Base-by-base conservation (phyloP, 2,329 filamentous ascomycete species). In the Tolypocladium inflatum region DNA sequence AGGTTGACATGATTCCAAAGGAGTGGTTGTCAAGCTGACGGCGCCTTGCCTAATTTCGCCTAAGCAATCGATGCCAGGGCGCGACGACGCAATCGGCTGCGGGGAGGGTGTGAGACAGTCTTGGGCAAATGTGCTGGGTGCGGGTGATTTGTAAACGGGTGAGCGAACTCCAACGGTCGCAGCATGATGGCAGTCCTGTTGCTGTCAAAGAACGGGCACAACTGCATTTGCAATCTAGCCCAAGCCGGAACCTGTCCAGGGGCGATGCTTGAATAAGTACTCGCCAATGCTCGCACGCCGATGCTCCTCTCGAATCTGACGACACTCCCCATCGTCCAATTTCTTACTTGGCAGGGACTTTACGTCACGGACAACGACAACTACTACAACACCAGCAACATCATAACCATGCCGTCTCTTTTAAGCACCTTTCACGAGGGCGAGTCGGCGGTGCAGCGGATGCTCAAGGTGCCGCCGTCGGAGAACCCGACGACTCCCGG, bases 401-500 rank as follows among this genome's bases (percentile, higher is more conserved):
- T 5, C n/a, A 50, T 51, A 55, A 65, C 42, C 5, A 71, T 72
- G 69, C 67, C 68, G 3, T 66, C 66, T 19, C 62, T 60, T 7
- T 61, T 65, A 33, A 66, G 65, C 23, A 63, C 63, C 52, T 91
- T 82, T 77, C 85, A 89, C 70, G 70, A 79, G 11, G 89, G 89
- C 64, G 89, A 93, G 71, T 66, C 76, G 48, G 77, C 79, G 54
- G 82, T 93, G 71, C 88, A 88, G 58, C 69, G 74, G 19, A 76
- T 86, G 6, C 79, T 92, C 58, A 78, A 75, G 39, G 76, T 86
- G 0, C 84, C 86, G 0, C 68, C 63, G 19, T 60, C 58, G 19
- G 77, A 82, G 54, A 92, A 94, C 65, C 89, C 90, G 0, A 91
- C 88, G 0, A 72, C 79, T 1, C 75, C 80, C 1, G 84, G 83